These are phyloP conservation scores for Rhodotorula sp. DNA, from an alignment of 1,284 basidiomycete genomes.

Conservation along the genomic window DNA sequence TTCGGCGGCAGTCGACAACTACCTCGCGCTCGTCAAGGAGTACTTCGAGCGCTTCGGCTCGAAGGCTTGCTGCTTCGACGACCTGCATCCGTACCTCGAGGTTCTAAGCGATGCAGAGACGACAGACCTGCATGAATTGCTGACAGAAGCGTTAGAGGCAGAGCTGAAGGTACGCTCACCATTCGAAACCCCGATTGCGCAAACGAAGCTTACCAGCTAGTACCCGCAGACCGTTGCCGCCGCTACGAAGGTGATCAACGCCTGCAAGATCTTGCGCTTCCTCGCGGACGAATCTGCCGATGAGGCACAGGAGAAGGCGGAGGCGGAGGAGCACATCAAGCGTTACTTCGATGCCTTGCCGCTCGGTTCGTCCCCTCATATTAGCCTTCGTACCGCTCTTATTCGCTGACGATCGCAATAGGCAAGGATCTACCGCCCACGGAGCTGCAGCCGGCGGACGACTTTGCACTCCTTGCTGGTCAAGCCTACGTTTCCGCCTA, in stretches of 20 bases:
- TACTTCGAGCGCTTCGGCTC: slow-evolving; percentile 72
- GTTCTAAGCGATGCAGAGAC: slow-evolving; percentile 51
- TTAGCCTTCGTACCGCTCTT: too few relatives aligned
- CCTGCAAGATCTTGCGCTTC: slow-evolving; percentile 66
- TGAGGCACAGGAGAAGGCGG: slow-evolving; percentile 58
- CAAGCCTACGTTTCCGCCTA: slow-evolving; percentile 67
- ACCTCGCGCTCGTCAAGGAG: slow-evolving; percentile 48
- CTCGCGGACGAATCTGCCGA: slow-evolving; percentile 54
- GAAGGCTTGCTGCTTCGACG: slow-evolving; percentile 81
- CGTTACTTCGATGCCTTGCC: slow-evolving; percentile 65
- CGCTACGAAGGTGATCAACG: slow-evolving; percentile 65
- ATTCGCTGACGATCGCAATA: slow-evolving; percentile 14
- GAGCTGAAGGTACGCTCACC: not conserved
- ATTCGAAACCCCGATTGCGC: too few relatives aligned
- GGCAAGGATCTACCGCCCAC: slow-evolving; percentile 62
- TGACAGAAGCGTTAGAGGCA: not conserved
- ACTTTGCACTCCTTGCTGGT: slow-evolving; percentile 70
- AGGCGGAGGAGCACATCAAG: slow-evolving; percentile 57
- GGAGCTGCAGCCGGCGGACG: slow-evolving; percentile 83
- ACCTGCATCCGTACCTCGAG: slow-evolving; percentile 65
- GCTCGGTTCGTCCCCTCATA: slow-evolving; percentile 55
- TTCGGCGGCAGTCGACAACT: slow-evolving; percentile 53
- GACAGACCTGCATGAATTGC: not conserved
- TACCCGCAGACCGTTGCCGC: slow-evolving; percentile 54
- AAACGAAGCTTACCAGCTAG: not conserved